These are phyloP conservation scores for Sporothrix euskadiensis DNA, from an alignment of 2,329 filamentous ascomycete genomes.

Conservation along the genomic window DNA sequence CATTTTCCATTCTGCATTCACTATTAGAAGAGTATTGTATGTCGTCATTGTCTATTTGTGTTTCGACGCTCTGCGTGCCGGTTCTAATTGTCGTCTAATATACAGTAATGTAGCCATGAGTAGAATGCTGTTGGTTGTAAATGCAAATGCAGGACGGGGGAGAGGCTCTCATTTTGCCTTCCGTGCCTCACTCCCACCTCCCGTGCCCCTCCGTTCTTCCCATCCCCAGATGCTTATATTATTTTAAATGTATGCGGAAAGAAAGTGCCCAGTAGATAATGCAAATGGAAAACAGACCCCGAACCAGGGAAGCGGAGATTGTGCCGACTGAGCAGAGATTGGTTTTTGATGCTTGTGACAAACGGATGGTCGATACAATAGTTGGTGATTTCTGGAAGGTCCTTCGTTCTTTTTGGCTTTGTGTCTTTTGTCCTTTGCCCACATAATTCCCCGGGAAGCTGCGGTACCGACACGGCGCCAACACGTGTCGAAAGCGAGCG, in stretches of 20 bases:
- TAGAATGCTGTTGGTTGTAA: not conserved
- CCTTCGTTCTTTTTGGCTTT: not conserved
- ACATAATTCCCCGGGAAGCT: not conserved
- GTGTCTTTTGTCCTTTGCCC: not conserved
- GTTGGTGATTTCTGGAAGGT: not conserved
- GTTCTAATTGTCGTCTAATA: not conserved
- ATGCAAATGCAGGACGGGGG: constrained; percentile 4
- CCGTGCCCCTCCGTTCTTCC: not conserved
- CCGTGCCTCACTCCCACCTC: not conserved
- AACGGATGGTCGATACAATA: not conserved
- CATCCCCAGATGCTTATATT: not conserved
- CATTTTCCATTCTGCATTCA: too few relatives aligned
- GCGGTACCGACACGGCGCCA: not conserved
- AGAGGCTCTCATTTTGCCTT: constrained; percentile 12
- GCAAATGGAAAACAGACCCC: not conserved
- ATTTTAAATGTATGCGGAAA: not conserved
- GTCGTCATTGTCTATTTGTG: not conserved
- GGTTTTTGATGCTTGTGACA: not conserved
- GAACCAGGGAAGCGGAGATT: constrained; percentile 14
- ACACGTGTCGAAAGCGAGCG: not conserved
- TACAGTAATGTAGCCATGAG: not conserved
- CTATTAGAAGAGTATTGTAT: not conserved
- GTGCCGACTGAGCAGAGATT: not conserved
- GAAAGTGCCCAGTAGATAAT: not conserved
- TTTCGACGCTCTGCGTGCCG: not conserved